A percentile compares a stretch with the other conserved stretches of the same genome.
These are phyloP conservation scores for Schizochytrium sp. DNA, from an alignment of 108 stramenopile species.

Conservation along the genomic window DNA sequence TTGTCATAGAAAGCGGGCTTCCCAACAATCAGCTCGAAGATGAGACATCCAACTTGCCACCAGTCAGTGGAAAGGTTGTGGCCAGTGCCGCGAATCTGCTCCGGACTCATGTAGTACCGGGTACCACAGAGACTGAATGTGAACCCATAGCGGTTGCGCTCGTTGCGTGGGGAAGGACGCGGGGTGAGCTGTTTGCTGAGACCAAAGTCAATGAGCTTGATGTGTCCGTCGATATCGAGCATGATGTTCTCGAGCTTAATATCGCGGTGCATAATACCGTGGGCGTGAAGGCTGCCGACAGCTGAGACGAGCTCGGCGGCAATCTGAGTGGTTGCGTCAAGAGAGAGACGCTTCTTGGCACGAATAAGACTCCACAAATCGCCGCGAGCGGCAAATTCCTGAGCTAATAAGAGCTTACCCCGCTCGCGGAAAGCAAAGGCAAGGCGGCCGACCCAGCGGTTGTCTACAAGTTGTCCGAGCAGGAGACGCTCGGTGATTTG, in stretches of 20 bases:
- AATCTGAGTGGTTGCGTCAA: slow-evolving; percentile 78
- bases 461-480: slow-evolving; percentile 26
- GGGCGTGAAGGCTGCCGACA: slow-evolving; percentile 79
- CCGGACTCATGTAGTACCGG: slow-evolving; percentile 98
- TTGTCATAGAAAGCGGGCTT: slow-evolving; percentile 73
- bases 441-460: slow-evolving; percentile 41
- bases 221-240: slow-evolving; percentile 71
- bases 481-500: slow-evolving; percentile 49
- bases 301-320: slow-evolving; percentile 81
- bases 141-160: slow-evolving; percentile 20
- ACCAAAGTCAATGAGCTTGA: slow-evolving; percentile 45
- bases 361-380: slow-evolving; percentile 52
- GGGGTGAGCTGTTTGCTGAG: background rate
- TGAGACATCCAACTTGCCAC: slow-evolving; percentile 55
- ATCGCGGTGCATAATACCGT: slow-evolving; percentile 93
- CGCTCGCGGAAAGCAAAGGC: slow-evolving; percentile 51
- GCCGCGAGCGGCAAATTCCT: slow-evolving; percentile 33
- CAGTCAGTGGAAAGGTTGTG: slow-evolving; percentile 91
- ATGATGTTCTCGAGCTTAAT: slow-evolving; percentile 97
- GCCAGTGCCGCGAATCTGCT: slow-evolving; percentile 84
- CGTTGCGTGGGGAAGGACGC: background rate
- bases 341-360: slow-evolving; percentile 77
- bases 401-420: slow-evolving; percentile 26
- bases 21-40: slow-evolving; percentile 80
- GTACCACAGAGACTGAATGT: slow-evolving; percentile 87